These are phyloP conservation scores for Linderniella brevidens DNA, from an alignment of 257 asterid genomes.

Conservation along the genomic window DNA sequence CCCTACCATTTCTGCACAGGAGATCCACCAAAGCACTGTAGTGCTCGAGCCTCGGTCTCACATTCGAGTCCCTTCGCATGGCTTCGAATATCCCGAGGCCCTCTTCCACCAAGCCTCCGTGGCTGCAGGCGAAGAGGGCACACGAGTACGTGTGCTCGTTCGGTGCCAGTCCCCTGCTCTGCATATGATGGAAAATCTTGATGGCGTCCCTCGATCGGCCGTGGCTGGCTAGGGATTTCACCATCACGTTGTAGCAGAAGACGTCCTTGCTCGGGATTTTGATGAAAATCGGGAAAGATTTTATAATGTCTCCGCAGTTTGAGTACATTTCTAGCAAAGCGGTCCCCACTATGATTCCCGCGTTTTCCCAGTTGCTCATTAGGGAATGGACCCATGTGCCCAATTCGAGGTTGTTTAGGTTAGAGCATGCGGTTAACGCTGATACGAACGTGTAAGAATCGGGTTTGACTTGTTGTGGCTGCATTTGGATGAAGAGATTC, in stretches of 20 bases:
- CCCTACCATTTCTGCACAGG: slow-evolving; percentile 20
- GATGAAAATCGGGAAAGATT: slow-evolving; percentile 19
- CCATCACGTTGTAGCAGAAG: slow-evolving; percentile 32
- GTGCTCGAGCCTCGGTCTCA: slow-evolving; percentile 23
- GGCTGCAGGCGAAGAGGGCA: slow-evolving; percentile 37
- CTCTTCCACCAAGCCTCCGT: slow-evolving; percentile 29
- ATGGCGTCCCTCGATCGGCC: slow-evolving; percentile 31
- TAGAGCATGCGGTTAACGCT: slow-evolving; percentile 32
- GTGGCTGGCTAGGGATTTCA: slow-evolving; percentile 31
- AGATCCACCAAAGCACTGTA: slow-evolving; percentile 27
- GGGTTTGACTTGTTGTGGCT: slow-evolving; percentile 11
- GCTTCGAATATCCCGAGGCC: slow-evolving; percentile 22
- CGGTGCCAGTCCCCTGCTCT: slow-evolving; percentile 13
- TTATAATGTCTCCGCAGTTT: slow-evolving; percentile 28
- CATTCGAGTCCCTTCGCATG: slow-evolving; percentile 12
- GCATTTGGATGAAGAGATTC: slow-evolving; percentile 24
- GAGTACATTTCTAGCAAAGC: slow-evolving; percentile 36
- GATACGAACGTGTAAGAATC: slow-evolving; percentile 31
- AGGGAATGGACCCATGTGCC: slow-evolving; percentile 30
- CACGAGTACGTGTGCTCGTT: slow-evolving; percentile 22
- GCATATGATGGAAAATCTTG: slow-evolving; percentile 22
- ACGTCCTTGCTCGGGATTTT: slow-evolving; percentile 25
- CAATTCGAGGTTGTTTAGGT: slow-evolving; percentile 18
- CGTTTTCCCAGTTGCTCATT: slow-evolving; percentile 21
- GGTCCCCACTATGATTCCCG: slow-evolving; percentile 27